Conservation (phyloP, 2,329 filamentous ascomycete genomes). For the Curvularia lunata region DNA sequence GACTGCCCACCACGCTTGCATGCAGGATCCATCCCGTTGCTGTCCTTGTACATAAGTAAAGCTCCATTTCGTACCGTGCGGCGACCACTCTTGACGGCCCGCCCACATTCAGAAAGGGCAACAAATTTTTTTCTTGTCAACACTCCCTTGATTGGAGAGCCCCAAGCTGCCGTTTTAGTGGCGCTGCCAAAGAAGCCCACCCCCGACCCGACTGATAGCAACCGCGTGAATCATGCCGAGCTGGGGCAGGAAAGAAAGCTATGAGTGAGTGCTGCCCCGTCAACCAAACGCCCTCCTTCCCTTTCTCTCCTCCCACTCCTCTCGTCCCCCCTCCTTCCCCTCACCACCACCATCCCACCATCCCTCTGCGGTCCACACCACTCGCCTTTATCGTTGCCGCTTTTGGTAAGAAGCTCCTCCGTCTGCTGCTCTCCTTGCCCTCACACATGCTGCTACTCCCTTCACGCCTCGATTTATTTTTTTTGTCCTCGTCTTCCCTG, state of each 20-base stretch:
- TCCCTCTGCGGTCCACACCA: constrained; percentile 7
- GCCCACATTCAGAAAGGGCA: constrained; percentile 22
- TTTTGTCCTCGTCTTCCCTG: constrained; percentile 9
- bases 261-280: constrained; percentile 44
- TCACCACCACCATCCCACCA: constrained; percentile 13
- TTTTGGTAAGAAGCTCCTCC: constrained; percentile 18
- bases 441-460: not conserved
- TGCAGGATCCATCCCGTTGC: constrained; percentile 18
- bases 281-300: constrained; percentile 4
- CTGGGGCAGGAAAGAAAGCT: constrained; percentile 50
- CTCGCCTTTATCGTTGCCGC: constrained; percentile 4
- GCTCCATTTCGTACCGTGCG: constrained; percentile 21
- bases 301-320: constrained; percentile 7
- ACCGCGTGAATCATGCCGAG: constrained; percentile 46
- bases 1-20: constrained; percentile 17
- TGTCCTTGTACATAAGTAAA: constrained; percentile 22
- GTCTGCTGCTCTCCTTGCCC: not conserved
- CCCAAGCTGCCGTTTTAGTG: constrained; percentile 9
- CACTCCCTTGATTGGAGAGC: constrained; percentile 15
- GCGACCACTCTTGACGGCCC: constrained; percentile 19
- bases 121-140: constrained; percentile 16
- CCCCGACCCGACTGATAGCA: constrained; percentile 25
- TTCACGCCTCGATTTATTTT: not conserved
- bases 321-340: constrained; percentile 15
- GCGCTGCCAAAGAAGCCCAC: constrained; percentile 8